These are phyloP conservation scores for Stephanodiscus triporus DNA, from an alignment of 108 stramenopile genomes.

Conservation along the genomic window DNA sequence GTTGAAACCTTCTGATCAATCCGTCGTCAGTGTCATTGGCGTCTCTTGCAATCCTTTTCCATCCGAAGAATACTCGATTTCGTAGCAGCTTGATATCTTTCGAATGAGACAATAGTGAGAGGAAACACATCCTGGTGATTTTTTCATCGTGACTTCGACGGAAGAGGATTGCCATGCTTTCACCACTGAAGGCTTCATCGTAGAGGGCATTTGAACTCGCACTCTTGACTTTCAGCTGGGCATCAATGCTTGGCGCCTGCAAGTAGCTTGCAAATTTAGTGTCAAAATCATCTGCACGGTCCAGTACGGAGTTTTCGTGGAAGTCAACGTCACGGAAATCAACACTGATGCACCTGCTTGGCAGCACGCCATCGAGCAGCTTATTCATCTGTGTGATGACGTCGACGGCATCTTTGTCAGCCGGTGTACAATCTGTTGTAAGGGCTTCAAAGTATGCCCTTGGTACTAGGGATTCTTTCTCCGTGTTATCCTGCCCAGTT, in stretches of 20 bases:
- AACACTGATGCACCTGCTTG: background rate
- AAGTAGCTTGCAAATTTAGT: conserved; percentile 3
- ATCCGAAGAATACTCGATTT: background rate
- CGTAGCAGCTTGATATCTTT: background rate
- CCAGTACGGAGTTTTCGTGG: background rate
- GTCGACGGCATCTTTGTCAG: conserved; percentile 9
- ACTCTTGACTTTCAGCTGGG: background rate
- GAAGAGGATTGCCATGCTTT: conserved; percentile 15
- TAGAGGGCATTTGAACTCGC: background rate
- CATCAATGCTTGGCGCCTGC: background rate
- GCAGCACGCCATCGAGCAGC: background rate
- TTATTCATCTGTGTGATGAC: conserved; percentile 14
- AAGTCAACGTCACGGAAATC: background rate
- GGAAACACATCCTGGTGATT: background rate
- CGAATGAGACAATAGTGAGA: background rate
- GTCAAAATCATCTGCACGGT: conserved; percentile 1
- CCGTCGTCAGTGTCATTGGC: background rate
- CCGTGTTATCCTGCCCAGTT: background rate
- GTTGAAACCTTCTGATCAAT: conserved; percentile 4
- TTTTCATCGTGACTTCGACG: conserved; percentile 19
- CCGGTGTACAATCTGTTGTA: background rate
- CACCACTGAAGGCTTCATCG: conserved; percentile 7
- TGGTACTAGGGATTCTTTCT: background rate
- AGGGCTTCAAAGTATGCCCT: background rate
- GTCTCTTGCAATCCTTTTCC: conserved; percentile 2